Conservation (phyloP, 352 stramenopile genomes). For the Globisporangium paroecandrum region DNA sequence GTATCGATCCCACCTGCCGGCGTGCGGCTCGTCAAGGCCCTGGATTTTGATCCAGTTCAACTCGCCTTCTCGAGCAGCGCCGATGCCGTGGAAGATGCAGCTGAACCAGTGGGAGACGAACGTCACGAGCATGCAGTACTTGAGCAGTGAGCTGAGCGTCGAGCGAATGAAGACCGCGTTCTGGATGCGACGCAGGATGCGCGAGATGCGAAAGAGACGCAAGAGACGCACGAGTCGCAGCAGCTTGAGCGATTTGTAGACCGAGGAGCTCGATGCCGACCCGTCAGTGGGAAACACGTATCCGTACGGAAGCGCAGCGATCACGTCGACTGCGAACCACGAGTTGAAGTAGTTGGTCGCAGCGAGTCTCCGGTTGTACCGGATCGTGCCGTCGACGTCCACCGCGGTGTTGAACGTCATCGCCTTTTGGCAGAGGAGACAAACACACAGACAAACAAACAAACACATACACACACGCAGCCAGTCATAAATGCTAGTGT, state of each 20-base stretch:
- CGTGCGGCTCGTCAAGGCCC: slow-evolving; percentile 3
- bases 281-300: slow-evolving; percentile 13
- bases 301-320: slow-evolving; percentile 51
- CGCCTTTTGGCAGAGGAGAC: slow-evolving; percentile 17
- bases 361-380: slow-evolving; percentile 36
- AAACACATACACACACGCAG: neutral
- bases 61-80: slow-evolving; percentile 19
- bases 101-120: slow-evolving; percentile 83
- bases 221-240: slow-evolving; percentile 19
- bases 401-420: slow-evolving; percentile 57
- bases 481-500: neutral
- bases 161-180: slow-evolving; percentile 67
- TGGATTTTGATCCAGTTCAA: neutral
- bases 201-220: slow-evolving; percentile 63
- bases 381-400: slow-evolving; percentile 47
- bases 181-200: slow-evolving; percentile 45
- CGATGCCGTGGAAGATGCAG: slow-evolving; percentile 22
- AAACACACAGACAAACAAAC: too few species aligned
- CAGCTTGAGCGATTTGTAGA: slow-evolving; percentile 55
- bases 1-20: slow-evolving; percentile 28
- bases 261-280: slow-evolving; percentile 21
- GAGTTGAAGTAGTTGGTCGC: slow-evolving; percentile 37
- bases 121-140: slow-evolving; percentile 76
- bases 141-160: slow-evolving; percentile 73
- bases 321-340: slow-evolving; percentile 50